Conservation (phyloP, 345 rosid genomes). For the Salix exigua region DNA sequence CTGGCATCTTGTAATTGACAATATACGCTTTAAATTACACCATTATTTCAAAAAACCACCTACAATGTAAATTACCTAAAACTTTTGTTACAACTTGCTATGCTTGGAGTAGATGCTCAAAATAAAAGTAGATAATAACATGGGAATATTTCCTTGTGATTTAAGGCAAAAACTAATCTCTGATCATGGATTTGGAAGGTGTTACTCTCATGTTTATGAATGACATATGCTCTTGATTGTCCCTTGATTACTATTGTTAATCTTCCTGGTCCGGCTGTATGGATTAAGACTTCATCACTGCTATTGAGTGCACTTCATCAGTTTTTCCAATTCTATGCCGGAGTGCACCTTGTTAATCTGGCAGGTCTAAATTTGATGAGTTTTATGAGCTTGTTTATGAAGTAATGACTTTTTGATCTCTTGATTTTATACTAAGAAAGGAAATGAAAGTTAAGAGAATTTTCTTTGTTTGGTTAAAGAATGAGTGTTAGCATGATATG, state of each 20-base stretch:
- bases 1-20: not conserved
- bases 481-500: no score
- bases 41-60: not conserved
- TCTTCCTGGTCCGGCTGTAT: not conserved
- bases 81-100: not conserved
- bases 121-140: not conserved
- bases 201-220: not conserved
- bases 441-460: not conserved
- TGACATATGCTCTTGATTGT: not conserved
- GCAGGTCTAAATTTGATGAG: not conserved
- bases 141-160: not conserved
- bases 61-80: not conserved
- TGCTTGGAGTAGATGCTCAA: slow-evolving; percentile 3
- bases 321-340: not conserved
- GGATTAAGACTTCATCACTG: not conserved
- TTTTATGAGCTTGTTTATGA: not conserved
- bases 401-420: not conserved
- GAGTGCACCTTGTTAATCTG: not conserved
- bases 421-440: not conserved
- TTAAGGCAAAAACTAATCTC: not conserved
- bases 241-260: not conserved
- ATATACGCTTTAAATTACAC: not conserved
- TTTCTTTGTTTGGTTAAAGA: no score
- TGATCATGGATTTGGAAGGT: not conserved
- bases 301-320: not conserved